These are phyloP conservation scores for Maudiozyma pseudohumilis DNA, from an alignment of 805 yeast species.

Conservation along the genomic window DNA sequence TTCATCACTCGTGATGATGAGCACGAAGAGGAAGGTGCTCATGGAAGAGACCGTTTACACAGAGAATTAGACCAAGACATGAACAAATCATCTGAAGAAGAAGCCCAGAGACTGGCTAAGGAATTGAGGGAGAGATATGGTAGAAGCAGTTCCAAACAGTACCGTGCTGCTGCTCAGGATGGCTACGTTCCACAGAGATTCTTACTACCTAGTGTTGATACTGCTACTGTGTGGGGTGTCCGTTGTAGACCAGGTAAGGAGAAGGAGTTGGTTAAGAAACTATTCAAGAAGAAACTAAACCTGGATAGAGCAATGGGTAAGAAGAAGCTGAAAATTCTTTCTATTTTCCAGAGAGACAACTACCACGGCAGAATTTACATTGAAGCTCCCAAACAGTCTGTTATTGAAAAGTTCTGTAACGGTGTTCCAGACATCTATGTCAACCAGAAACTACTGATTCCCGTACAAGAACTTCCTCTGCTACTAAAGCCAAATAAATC, in stretches of 20 bases:
- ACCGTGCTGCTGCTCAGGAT: constrained; percentile 64
- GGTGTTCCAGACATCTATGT: constrained; percentile 83
- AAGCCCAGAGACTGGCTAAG: constrained; percentile 88
- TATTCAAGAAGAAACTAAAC: constrained; percentile 75
- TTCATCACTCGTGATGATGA: constrained; percentile 49
- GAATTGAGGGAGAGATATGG: constrained; percentile 89
- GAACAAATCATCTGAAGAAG: constrained; percentile 83
- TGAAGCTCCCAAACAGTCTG: constrained; percentile 89
- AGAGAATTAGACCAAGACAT: constrained; percentile 83
- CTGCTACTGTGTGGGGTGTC: constrained; percentile 93
- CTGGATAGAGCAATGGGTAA: constrained; percentile 53
- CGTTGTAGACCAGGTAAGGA: constrained; percentile 90
- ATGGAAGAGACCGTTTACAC: constrained; percentile 60
- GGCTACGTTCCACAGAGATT: constrained; percentile 88
- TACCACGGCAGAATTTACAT: constrained; percentile 87
- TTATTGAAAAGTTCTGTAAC: constrained; percentile 76
- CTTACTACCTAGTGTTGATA: constrained; percentile 89
- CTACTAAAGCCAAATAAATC: constrained; percentile 82
- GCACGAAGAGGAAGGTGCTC: constrained; percentile 48
- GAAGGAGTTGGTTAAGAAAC: constrained; percentile 76
- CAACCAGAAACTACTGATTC: constrained; percentile 72
- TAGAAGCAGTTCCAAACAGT: constrained; percentile 67
- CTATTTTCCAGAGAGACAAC: constrained; percentile 90
- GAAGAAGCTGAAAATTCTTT: constrained; percentile 71
- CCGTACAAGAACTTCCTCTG: constrained; percentile 92